Conservation (phyloP, 331 rosid genomes). For the Rhamnella rubrinervis region DNA sequence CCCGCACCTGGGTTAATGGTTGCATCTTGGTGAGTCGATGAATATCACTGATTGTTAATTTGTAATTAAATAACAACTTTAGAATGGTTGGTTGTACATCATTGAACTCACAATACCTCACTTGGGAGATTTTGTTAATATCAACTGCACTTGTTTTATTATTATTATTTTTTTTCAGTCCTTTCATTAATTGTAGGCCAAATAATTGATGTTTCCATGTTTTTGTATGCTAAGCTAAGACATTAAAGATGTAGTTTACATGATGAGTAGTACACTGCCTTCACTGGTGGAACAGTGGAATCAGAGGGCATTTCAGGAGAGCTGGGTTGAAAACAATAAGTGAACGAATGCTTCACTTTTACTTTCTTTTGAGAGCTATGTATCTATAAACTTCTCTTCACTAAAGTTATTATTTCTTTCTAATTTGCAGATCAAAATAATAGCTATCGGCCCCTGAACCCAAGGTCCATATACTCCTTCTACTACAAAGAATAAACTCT, state of each 20-base stretch:
- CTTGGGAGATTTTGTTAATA: too few species aligned
- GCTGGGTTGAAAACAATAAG: not conserved
- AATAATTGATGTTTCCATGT: not conserved
- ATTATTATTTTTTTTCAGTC: too few species aligned
- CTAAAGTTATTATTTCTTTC: slow-evolving; percentile 11
- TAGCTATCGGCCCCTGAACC: slow-evolving; percentile 36
- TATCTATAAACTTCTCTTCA: slow-evolving; percentile 14
- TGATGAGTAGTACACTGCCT: not conserved
- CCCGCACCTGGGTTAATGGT: too few species aligned
- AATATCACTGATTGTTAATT: too few species aligned
- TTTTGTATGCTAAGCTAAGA: too few species aligned
- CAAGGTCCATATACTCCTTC: slow-evolving; percentile 44
- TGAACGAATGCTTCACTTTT: slow-evolving; percentile 3
- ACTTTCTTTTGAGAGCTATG: slow-evolving; percentile 9
- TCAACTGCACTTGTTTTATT: too few species aligned
- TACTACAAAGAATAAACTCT: slow-evolving; percentile 11
- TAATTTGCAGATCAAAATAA: slow-evolving; percentile 64
- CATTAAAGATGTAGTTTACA: too few species aligned
- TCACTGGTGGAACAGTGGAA: slow-evolving; percentile 12
- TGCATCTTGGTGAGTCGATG: too few species aligned
- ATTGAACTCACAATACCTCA: too few species aligned
- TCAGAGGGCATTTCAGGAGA: slow-evolving; percentile 1
- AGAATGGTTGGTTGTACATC: too few species aligned
- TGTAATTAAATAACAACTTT: too few species aligned
- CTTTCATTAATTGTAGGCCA: not conserved